Evolutionary conservation across 1,284 basidiomycete species (phyloP), one percentile per base, ranked within the genome.

Genomic region (Sanghuangporus baumii): DNA sequence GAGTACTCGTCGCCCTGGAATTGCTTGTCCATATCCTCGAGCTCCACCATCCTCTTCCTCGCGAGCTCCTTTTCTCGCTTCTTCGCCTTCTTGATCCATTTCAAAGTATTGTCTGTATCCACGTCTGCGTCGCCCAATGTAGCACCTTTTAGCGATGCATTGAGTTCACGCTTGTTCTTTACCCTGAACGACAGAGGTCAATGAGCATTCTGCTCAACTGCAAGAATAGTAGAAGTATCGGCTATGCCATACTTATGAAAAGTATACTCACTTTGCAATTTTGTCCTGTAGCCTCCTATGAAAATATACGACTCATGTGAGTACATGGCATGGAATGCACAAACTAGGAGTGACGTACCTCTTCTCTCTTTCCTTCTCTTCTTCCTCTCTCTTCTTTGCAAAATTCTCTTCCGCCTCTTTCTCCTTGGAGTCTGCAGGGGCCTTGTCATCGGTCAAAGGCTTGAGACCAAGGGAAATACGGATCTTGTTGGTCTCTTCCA

Each of bases 401-500:
- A 91, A 97, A 75, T 97, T 97, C 59, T 86, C 79, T 75, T 94
- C 92, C 8, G 94, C 94, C 69, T 87, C 78, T 71, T 88, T 84
- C 65, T 95, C 93, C 68, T 85, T 85, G 70, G 85, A 83, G 71
- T 87, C 79, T 11, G 79, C 79, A 6, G 88, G 85, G 31, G 75
- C 81, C 56, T 79, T 78, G 70, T 91, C 89, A 67, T 92, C 93
- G 3, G 88, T 89, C 62, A 99, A 85, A 41, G 96, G 96, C 74
- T 95, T 94, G 66, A 99, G 87, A 69, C 97, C 97, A 51, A 98
- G 84, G 7, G 88, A 91, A 66, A 97, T 86, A 78, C 97, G 94
- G 73, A 98, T 93, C 77, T 92, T 94, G 82, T 98, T 98, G 60
- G 96, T 98, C 83, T 99, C 97, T 73, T 98, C 96, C 72, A 99